Conservation (phyloP, 176 grass and related monocot genomes). For the Phoenix roebelenii region DNA sequence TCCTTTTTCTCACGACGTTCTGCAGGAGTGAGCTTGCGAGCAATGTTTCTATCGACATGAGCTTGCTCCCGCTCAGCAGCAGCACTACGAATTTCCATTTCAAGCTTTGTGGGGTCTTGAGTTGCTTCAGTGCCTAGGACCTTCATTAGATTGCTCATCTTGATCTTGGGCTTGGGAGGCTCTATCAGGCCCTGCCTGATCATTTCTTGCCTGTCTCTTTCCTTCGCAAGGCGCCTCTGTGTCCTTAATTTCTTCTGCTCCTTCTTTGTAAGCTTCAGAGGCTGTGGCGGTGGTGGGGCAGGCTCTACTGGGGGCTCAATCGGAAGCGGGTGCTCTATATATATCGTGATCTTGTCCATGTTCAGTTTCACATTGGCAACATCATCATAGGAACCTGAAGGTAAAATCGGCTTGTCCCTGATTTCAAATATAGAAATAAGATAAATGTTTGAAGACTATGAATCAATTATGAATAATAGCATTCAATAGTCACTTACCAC, state of each 20-base stretch:
- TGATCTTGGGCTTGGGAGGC: constrained; percentile 92
- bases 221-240: constrained; percentile 89
- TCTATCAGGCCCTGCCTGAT: constrained; percentile 95
- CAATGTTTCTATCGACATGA: constrained; percentile 81
- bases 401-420: constrained; percentile 78
- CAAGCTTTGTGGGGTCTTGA: constrained; percentile 84
- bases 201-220: constrained; percentile 98
- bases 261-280: constrained; percentile 89
- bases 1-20: constrained; percentile 89
- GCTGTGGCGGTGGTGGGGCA: constrained; percentile 78
- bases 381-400: constrained; percentile 44
- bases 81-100: constrained; percentile 83
- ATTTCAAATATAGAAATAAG: constrained; percentile 4
- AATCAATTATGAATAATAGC: not conserved
- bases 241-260: constrained; percentile 97
- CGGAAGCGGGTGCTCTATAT: constrained; percentile 82
- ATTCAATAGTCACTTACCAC: constrained; percentile 43
- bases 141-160: constrained; percentile 99
- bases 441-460: no score
- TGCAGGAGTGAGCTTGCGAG: constrained; percentile 79
- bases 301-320: constrained; percentile 81
- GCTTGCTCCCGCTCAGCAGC: constrained; percentile 96
- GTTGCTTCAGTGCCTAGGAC: constrained; percentile 87
- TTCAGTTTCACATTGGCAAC: constrained; percentile 52
- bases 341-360: constrained; percentile 81